Evolutionary conservation across 441 rosid genomes (phyloP), one percentile per base, ranked within the genome.

Genomic region (Adansonia gregorii): DNA sequence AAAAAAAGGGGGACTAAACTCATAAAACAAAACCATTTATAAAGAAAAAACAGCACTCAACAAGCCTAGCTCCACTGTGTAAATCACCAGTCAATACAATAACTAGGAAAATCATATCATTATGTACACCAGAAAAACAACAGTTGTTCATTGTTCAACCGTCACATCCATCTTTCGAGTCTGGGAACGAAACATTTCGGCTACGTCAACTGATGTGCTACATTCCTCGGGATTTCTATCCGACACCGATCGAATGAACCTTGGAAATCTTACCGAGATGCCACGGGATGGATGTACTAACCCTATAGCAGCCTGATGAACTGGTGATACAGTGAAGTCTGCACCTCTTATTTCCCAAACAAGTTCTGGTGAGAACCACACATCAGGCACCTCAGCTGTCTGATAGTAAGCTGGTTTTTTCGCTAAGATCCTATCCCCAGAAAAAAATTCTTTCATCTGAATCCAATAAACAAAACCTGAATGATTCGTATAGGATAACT

Each of bases 261-360:
- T 90, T 1, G 97, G 97, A 75, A 94, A 93, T 77, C 97, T 84
- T 67, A 93, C 83, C 7, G 98, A 94, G 82, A 94, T 92, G 81
- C 97, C 95, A n/a, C 94, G 92, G 2, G 90, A 87, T 20, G 92
- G 92, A 82, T 92, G 97, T 73, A 93, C 92, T 19, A 93, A 77
- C 73, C 98, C 95, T 49, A 89, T 54, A 17, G 91, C 97, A 2
- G 94, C 97, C 67, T 84, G 83, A 86, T 93, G 97, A 68, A 89
- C 94, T 0, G 94, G 97, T 4, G 95, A 94, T 20, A 94, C 74
- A 10, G 97, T 93, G 19, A 94, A 87, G 79, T 94, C 97, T 19
- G 98, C 97, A 46, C 95, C 95, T 79, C 88, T 87, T 70, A 93
- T 88, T 85, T 87, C 95, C 98, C 98, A 94, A 17, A 93, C 95